Evolutionary conservation across 2,329 filamentous ascomycete genomes (phyloP), one percentile per base, ranked within the genome.

Genomic region (Dissoconium aciculare): DNA sequence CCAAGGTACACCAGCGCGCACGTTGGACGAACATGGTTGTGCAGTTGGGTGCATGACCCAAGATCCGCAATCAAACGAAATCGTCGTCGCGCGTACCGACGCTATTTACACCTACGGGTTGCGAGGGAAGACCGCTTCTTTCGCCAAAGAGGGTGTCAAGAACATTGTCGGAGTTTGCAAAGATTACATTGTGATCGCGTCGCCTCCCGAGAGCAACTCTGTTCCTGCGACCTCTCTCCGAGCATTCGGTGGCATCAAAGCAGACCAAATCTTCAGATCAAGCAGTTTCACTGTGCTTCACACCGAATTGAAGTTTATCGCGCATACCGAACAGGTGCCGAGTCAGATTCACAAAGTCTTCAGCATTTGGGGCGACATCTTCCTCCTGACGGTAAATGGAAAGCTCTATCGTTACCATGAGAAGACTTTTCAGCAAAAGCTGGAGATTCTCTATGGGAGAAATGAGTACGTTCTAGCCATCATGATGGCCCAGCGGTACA

Each of bases 1-100:
- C 1, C 85, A 94, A 54, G 83, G 85, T 11, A 78, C 91, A 43
- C 79, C 85, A 4, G 79, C 87, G 3, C 78, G 85, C 42, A 81
- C 82, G 0, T 66, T 95, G 11, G 89, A 95, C 51, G 85, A 95
- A 49, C 67, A 71, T 11, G 89, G 89, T 2, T 95, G 87, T 49
- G 85, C 72, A 8, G 73, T 92, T n/a, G 85, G 84, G 1, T 98
- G 91, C 55, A 93, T 98, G 82, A 80, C 83, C 0, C 66, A 87
- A 9, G 83, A 94, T 53, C 72, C 69, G 37, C 67, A 70, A 38
- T 79, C 74, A 0, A 82, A 79, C 4, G 82, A 94, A 41, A 75
- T 98, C 12, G 71, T 98, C 3, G 78, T 98, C n/a, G 89, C 78
- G 1, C 67, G 89, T 37, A 83, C 94, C 44, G 91, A 98, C 66